A percentile compares a stretch with the other conserved stretches of the same genome.
phyloP scores from a whole-genome alignment of 371 early-diverging fungal genomes.

The Mucor racemosus region DNA sequence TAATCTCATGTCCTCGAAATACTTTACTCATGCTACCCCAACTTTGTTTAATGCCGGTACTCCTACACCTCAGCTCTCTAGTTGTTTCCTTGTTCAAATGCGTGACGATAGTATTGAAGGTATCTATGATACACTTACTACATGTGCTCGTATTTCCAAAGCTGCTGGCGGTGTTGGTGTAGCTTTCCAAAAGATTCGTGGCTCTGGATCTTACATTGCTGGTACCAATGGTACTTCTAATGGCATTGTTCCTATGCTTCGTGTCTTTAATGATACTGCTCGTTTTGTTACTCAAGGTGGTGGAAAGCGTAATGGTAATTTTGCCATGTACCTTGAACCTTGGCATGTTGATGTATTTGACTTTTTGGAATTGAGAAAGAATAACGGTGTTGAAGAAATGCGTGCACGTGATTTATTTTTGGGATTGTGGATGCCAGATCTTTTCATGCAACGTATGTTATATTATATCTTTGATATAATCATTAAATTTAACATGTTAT shows the following conservation, averaged over 20 bases:
- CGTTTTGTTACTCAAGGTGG: conserved; percentile 99
- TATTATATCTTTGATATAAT: too few species aligned
- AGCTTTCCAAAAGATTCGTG: conserved; percentile 96
- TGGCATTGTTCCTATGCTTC: conserved; percentile 98
- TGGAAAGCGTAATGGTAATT: conserved; percentile 99
- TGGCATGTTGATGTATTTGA: conserved; percentile 99
- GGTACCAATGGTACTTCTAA: conserved; percentile 98
- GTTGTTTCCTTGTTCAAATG: conserved; percentile 97
- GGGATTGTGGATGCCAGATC: conserved; percentile 99
- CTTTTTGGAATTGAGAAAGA: conserved; percentile 98
- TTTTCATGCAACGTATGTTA: conserved; percentile 94
- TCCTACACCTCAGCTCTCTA: conserved; percentile 93
- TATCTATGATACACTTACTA: conserved; percentile 97
- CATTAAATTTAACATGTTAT: too few species aligned
- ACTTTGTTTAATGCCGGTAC: conserved; percentile 99
- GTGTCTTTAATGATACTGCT: conserved; percentile 98
- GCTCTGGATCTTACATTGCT: conserved; percentile 95
- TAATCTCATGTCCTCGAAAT: conserved; percentile 92
- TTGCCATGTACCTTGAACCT: conserved; percentile 99
- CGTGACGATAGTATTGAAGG: conserved; percentile 98
- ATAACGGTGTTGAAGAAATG: conserved; percentile 98
- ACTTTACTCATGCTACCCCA: conserved; percentile 99
- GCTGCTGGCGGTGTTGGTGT: conserved; percentile 99
- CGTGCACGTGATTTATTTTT: conserved; percentile 98
- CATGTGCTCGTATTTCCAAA: conserved; percentile 98